Evolutionary conservation across 768 basidiomycete genomes (phyloP).

Genomic region (Trametes meyenii): DNA sequence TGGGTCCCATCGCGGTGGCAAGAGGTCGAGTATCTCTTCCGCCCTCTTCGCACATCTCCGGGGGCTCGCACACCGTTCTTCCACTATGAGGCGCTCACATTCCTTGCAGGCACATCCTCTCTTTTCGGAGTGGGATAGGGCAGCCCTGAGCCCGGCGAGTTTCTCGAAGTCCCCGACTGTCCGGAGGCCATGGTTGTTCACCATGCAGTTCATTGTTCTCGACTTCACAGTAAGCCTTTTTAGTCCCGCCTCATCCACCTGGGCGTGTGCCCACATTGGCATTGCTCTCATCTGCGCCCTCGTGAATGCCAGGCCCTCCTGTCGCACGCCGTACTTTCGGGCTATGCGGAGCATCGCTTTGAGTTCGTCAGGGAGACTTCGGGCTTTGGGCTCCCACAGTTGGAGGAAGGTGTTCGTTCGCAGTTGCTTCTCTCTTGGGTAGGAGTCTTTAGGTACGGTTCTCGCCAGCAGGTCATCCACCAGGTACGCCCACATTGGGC

Average conservation of each 20-base stretch:
- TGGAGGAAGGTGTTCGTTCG: constrained; percentile 8
- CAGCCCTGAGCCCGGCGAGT: not conserved
- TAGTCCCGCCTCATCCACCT: not conserved
- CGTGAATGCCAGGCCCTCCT: not conserved
- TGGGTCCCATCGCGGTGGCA: constrained; percentile 9
- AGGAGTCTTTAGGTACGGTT: not conserved
- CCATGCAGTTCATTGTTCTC: not conserved
- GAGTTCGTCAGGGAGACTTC: not conserved
- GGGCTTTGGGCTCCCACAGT: not conserved
- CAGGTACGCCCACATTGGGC: not conserved
- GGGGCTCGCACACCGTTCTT: not conserved
- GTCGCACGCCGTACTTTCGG: not conserved
- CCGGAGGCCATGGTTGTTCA: not conserved
- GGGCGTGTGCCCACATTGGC: constrained; percentile 8
- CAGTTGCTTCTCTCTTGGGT: not conserved
- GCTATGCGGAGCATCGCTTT: not conserved
- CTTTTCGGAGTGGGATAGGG: not conserved
- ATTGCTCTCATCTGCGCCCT: not conserved
- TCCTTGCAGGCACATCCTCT: not conserved
- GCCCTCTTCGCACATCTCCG: not conserved
- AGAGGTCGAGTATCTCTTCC: not conserved
- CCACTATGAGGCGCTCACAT: not conserved
- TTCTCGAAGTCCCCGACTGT: constrained; percentile 1
- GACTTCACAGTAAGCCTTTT: not conserved
- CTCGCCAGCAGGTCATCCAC: constrained; percentile 13